Evolutionary conservation across 257 asterid genomes (phyloP), one percentile per base, ranked within the genome.

Genomic region (Ligustrum vulgare): DNA sequence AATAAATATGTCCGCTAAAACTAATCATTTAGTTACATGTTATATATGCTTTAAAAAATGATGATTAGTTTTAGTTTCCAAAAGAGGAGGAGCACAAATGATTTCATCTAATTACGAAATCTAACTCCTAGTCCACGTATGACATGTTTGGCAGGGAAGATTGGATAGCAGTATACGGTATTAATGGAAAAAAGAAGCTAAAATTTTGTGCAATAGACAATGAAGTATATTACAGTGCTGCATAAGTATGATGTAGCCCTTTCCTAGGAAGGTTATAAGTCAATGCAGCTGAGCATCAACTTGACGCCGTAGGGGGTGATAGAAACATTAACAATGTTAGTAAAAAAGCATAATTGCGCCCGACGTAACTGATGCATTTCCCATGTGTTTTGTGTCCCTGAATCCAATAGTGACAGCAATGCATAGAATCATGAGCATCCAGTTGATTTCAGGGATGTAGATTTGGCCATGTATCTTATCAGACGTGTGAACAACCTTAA

Each of bases 331-430:
- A 41, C 15, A 2, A 41, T 11, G 15, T 5, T 0, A 11, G 1
- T 8, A 8, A 41, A 41, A 8, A 41, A 41, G 49, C 11, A 41
- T 41, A 41, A 41, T 41, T 41, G 11, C 49, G 15, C 15, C 9
- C 49, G 39, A 72, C 73, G 0, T 69, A 93, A 97, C 98, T 3
- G 97, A 91, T 66, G 97, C 98, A 82, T 94, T 94, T 81, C 98
- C 98, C 93, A 94, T 81, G 83, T 87, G 98, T 74, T 91, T 94
- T n/a, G 89, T 86, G 82, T 94, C 97, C 81, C 98, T 66, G 87
- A 94, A 94, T 20, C 98, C 98, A n/a, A 94, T 90, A 67, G 98
- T 91, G 43, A 94, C 98, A 6, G 97, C 98, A 73, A 94, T 90
- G 80, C 98, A 94, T 74, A 94, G 97, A 85, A 91, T 78, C 98